phyloP scores from a whole-genome alignment of 2,329 filamentous ascomycete genomes.

The Monilinia vaccinii-corymbosi region DNA sequence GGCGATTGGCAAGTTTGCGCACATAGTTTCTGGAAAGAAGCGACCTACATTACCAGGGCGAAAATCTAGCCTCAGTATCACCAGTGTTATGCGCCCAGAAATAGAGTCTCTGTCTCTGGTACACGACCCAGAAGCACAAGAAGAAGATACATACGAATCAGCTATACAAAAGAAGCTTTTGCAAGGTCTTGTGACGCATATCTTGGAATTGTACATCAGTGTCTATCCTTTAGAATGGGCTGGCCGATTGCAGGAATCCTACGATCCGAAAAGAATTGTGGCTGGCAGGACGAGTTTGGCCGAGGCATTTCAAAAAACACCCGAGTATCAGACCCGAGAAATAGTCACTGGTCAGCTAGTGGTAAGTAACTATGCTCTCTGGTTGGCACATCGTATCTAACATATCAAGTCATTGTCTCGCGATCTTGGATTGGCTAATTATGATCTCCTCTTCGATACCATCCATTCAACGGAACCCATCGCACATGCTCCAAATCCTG shows the following conservation, averaged over 20 bases:
- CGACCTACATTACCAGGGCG: constrained; percentile 53
- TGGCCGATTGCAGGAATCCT: constrained; percentile 57
- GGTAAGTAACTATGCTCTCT: too few relatives aligned
- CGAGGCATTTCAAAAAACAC: constrained; percentile 53
- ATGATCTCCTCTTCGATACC: constrained; percentile 36
- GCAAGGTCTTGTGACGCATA: constrained; percentile 68
- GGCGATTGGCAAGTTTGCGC: constrained; percentile 60
- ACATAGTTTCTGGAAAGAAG: constrained; percentile 57
- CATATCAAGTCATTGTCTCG: too few relatives aligned
- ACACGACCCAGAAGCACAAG: constrained; percentile 51
- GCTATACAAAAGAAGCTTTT: constrained; percentile 56
- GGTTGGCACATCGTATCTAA: too few relatives aligned
- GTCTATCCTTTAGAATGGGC: constrained; percentile 52
- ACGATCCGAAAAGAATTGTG: constrained; percentile 54
- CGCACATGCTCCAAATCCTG: constrained; percentile 30
- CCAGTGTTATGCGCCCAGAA: constrained; percentile 44
- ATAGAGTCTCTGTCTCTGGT: constrained; percentile 37
- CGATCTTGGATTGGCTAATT: constrained; percentile 45
- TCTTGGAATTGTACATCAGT: constrained; percentile 66
- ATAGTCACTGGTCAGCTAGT: constrained; percentile 64
- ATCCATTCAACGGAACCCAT: constrained; percentile 37
- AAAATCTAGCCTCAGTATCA: constrained; percentile 48
- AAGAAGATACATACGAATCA: constrained; percentile 48
- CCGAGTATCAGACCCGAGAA: constrained; percentile 51
- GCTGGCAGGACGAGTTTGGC: constrained; percentile 52